Base-by-base conservation (phyloP, 2,329 filamentous ascomycete species). In the Fusarium tricinctum region DNA sequence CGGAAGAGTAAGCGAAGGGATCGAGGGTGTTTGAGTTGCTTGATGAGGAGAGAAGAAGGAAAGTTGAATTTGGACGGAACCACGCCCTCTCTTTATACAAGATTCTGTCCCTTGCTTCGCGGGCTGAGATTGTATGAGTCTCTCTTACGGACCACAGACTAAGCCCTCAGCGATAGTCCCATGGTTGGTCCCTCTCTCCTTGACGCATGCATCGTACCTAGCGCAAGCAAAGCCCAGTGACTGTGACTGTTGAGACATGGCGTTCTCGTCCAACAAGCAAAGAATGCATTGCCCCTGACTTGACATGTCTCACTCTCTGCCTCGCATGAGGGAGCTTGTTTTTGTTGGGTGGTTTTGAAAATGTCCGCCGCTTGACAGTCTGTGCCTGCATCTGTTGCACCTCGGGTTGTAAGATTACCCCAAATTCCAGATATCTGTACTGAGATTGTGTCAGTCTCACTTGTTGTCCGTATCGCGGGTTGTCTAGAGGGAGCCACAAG, bases 21-120 rank as follows among this genome's bases (percentile, higher is more conserved):
- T 77, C 76, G 75, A 78, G 76, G 74, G 51, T 69, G 67, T 64
- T 66, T 64, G 65, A 50, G 47, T 59, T 64, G 62, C 53, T 70
- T 71, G 65, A 63, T 73, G 68, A 53, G 46, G 72, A 65, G 69
- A 58, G 61, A 66, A 65, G 38, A 56, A 30, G 4, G 63, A 65
- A 64, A 33, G 12, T 32, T 44, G 6, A 22, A 14, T 40, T 59
- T 59, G 61, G 46, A 22, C 55, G 70, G 75, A 75, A 61, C 35
- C 44, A 50, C 51, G 23, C 57, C 60, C 54, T 63, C 68, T 71
- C 70, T 77, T 77, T 77, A 77, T 76, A 75, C 66, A 68, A 52
- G 28, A 66, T 55, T 32, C 26, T 19, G 33, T 51, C 56, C 43
- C 43, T 47, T 54, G 15, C 22, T 47, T 20, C 35, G 44, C 10